Evolutionary conservation across 441 rosid species (phyloP).

Genomic region (Adansonia gregorii): DNA sequence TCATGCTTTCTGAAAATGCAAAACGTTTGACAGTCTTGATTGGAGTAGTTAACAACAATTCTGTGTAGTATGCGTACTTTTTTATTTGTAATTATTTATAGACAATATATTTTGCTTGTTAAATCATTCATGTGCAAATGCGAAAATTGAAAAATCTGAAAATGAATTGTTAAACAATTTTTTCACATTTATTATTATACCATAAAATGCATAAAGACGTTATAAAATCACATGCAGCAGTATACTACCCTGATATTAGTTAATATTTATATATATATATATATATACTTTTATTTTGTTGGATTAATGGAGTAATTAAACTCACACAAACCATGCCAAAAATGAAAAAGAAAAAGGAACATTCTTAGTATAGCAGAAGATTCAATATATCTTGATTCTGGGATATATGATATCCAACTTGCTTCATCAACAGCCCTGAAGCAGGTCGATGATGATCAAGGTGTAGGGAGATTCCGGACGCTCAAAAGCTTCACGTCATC

Average conservation of each 20-base stretch:
- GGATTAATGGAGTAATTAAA: conserved; percentile 2
- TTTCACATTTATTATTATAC: background rate
- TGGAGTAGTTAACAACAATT: background rate
- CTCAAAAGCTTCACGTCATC: conserved; percentile 64
- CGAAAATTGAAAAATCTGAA: background rate
- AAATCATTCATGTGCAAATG: background rate
- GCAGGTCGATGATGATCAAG: conserved; percentile 20
- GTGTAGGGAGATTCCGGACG: conserved; percentile 49
- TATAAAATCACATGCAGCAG: background rate
- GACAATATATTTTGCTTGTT: no score
- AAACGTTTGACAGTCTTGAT: background rate
- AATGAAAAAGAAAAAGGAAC: conserved; percentile 15
- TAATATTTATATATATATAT: background rate
- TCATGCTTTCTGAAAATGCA: background rate
- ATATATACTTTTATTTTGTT: background rate
- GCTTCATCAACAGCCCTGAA: background rate
- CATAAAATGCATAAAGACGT: conserved; percentile 1
- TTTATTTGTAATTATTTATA: no score
- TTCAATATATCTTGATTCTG: conserved; percentile 4
- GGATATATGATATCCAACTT: background rate
- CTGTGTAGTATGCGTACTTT: background rate
- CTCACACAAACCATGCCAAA: background rate
- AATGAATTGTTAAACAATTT: background rate
- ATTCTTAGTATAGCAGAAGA: conserved; percentile 18
- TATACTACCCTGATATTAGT: background rate